Evolutionary conservation across 257 asterid genomes (phyloP).

Genomic region (Marsdenia floribunda): DNA sequence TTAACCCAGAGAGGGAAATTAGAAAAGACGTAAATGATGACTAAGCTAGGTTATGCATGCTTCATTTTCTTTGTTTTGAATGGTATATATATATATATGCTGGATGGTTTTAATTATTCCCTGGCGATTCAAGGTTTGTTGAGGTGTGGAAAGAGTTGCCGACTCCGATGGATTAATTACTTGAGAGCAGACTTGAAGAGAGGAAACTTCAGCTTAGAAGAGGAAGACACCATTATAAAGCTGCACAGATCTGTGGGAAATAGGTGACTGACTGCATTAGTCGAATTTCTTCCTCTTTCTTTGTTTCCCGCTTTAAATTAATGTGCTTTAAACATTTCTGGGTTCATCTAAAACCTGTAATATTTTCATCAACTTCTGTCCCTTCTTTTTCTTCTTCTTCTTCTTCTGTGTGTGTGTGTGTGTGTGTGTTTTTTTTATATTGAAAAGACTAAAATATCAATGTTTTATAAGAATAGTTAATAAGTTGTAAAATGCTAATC

Average conservation of each 20-base stretch:
- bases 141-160: constrained; percentile 66
- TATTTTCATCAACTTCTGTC: no score
- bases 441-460: no score
- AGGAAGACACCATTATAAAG: constrained; percentile 51
- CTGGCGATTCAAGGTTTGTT: constrained; percentile 30
- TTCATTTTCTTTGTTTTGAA: not conserved
- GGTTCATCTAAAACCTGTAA: not conserved
- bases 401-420: no score
- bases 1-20: no score
- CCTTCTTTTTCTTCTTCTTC: no score
- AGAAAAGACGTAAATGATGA: no score
- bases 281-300: not conserved
- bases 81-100: no score
- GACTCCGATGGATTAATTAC: constrained; percentile 61
- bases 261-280: constrained; percentile 22
- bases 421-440: no score
- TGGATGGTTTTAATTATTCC: no score
- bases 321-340: not conserved
- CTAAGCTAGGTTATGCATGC: not conserved
- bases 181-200: constrained; percentile 53
- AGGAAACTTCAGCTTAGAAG: constrained; percentile 48
- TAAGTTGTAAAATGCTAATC: no score
- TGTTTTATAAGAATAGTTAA: no score
- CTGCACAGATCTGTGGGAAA: constrained; percentile 46
- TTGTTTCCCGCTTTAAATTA: not conserved